Base-by-base conservation (phyloP, 106 monocot genomes). In the Acanthochlamys bracteata region DNA sequence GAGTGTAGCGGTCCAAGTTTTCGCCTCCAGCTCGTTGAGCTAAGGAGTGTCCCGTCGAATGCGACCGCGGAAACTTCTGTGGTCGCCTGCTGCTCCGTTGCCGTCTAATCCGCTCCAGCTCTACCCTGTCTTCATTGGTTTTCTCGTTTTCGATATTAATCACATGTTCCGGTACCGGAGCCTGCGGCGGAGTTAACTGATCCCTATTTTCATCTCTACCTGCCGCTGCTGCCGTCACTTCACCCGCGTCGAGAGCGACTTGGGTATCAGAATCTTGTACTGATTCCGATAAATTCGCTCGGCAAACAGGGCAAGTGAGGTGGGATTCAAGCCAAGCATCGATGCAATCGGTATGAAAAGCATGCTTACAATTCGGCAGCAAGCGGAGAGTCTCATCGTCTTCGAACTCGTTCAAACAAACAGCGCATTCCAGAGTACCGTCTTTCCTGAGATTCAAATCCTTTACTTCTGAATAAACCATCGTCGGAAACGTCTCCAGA, bases 291-390 rank as follows among this genome's bases (percentile, higher is more conserved):
- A 91, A 82, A 20, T 98, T 80, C 49, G 55, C 42, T 13, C 98
- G 82, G 77, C 98, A 98, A 54, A 98, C 92, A 24, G 98, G 98
- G 74, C 98, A 98, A 47, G 98, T 98, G 62, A 72, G 73, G 71
- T 98, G 91, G 57, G 78, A 60, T 13, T 76, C 52, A 42, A 98
- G 92, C 98, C 98, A 98, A 53, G 80, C 75, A 60, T 88, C 88
- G 69, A 98, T 89, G 76, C 98, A 98, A 12, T 92, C 83, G n/a
- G 78, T 69, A 51, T 98, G 98, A 81, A 98, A 98, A 26, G 81
- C 92, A 79, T 98, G 98, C 57, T 49, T 70, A 73, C 98, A 98
- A 58, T 75, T 76, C 41, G 98, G 91, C 25, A 98, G 85, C 27
- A 92, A 78, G 13, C 83, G 82, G 55, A 98, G 75, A 4, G 63